Evolutionary conservation across 352 stramenopile genomes (phyloP).

Genomic region (Pythium aquatile): DNA sequence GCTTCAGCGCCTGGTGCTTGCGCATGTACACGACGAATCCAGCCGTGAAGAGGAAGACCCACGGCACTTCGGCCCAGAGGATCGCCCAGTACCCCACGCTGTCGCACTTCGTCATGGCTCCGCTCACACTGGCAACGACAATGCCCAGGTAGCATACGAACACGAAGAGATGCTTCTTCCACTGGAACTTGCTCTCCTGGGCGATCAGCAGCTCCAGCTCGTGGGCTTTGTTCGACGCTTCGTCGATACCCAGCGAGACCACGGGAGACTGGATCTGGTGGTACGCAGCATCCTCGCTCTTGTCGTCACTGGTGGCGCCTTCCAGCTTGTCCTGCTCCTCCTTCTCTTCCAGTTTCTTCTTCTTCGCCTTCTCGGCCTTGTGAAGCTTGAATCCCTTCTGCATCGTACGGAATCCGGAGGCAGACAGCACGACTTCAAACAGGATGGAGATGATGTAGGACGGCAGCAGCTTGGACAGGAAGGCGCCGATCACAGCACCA

Average conservation of each 20-base stretch:
- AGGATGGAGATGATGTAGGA: conserved; percentile 60
- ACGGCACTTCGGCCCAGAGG: conserved; percentile 45
- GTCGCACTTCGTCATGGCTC: conserved; percentile 31
- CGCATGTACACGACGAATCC: conserved; percentile 33
- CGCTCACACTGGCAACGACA: conserved; percentile 23
- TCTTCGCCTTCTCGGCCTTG: conserved; percentile 36
- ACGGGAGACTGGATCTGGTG: conserved; percentile 20
- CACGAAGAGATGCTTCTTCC: conserved; percentile 21
- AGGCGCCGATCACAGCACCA: conserved; percentile 48
- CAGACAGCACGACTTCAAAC: conserved; percentile 44
- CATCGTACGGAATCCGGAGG: conserved; percentile 35
- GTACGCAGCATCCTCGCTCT: conserved; percentile 3
- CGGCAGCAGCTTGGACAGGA: conserved; percentile 59
- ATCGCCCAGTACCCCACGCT: conserved; percentile 47
- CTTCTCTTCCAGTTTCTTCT: conserved; percentile 11
- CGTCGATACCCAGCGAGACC: conserved; percentile 3
- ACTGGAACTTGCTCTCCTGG: conserved; percentile 10
- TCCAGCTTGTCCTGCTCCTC: conserved; percentile 8
- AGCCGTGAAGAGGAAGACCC: conserved; percentile 45
- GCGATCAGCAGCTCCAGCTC: conserved; percentile 4
- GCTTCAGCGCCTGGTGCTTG: conserved; percentile 41
- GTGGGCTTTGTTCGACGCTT: neutral
- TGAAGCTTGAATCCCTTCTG: conserved; percentile 38
- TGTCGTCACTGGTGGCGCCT: neutral
- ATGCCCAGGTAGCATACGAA: conserved; percentile 24